Percentiles rank a stretch among this genome's conserved stretches.
phyloP scores from a whole-genome alignment of 305 asterid genomes.

The Euphrasia arctica region DNA sequence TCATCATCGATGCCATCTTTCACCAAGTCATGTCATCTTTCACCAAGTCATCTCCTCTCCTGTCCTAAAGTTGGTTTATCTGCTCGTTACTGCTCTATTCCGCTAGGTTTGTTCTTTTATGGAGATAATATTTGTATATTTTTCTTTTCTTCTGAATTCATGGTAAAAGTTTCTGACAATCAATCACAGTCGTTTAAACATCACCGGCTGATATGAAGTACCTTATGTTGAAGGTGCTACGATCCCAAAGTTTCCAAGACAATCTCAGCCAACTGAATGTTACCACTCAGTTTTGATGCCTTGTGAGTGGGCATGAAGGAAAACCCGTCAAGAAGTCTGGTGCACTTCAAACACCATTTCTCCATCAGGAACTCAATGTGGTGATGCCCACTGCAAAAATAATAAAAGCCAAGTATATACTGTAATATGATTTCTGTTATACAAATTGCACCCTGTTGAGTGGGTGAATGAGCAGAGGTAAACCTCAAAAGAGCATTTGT shows the following conservation, averaged over 20 bases:
- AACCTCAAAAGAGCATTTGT: not conserved
- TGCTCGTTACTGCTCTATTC: no score
- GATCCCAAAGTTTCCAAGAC: slow-evolving; percentile 36
- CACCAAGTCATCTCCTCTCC: not conserved
- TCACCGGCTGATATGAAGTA: not conserved
- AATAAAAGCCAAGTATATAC: no score
- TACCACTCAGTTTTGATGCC: slow-evolving; percentile 75
- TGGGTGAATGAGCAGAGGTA: no score
- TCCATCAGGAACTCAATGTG: slow-evolving; percentile 85
- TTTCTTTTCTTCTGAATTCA: not conserved
- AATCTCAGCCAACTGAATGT: slow-evolving; percentile 90
- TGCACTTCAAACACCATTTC: slow-evolving; percentile 85
- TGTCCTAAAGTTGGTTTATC: not conserved
- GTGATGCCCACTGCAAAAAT: slow-evolving; percentile 75
- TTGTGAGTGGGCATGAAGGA: slow-evolving; percentile 71
- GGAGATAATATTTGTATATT: not conserved
- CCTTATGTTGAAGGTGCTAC: slow-evolving; percentile 5
- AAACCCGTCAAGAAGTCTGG: slow-evolving; percentile 79
- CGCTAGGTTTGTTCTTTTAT: not conserved
- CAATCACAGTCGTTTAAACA: not conserved
- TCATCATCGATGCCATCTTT: no score
- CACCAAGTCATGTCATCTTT: not conserved
- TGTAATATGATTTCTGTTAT: no score
- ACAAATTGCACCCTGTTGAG: no score
- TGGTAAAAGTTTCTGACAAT: not conserved